Evolutionary conservation across 257 asterid genomes (phyloP), one percentile per base, ranked within the genome.

Genomic region (Hygrophila difformis): DNA sequence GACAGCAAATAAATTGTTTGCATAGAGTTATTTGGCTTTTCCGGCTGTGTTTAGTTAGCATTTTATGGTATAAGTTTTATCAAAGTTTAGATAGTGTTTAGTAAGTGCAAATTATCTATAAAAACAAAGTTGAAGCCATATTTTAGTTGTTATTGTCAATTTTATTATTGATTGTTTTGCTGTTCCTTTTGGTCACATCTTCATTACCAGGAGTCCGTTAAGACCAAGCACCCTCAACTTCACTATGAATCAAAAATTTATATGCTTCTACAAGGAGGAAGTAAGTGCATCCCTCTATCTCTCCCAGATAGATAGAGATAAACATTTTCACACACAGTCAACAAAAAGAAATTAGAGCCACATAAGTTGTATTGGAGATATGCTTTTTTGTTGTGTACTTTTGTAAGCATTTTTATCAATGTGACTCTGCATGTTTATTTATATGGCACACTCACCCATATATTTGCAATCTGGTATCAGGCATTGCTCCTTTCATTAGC

Each of bases 251-350:
- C 95, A 56, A 85, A 85, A 72, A 72, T 85, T 44, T 85, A 81
- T 62, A 71, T 76, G 83, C 83, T 85, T 74, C 94, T 85, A 33
- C 91, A 79, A 63, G 96, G 96, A 61, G 96, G 95, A 72, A 78
- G 96, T 85, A 72, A 63, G 76, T 43, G 0, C 23, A 69, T 59
- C 66, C 36, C 47, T 20, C 68, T 54, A 58, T 26, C 66, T 41
- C 56, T 9, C 56, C 6, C 13, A 5, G 21, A 8, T 13, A n/a
- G 22, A 31, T 35, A 33, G 12, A 5, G 21, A 8, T 13, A n/a
- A 21, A 31, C 41, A 33, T 29, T n/a, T 37, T 0, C 26, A 13
- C 26, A 26, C 21, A 12, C 47, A 2, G 12, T 6, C 13, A n/a
- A 18, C 0, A 18, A 39, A 6, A n/a, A 15, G 17, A n/a, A 3